Percentiles rank a stretch among this genome's conserved stretches.
These are phyloP conservation scores for Suillus luteus DNA, from an alignment of 768 basidiomycete species.

Conservation along the genomic window DNA sequence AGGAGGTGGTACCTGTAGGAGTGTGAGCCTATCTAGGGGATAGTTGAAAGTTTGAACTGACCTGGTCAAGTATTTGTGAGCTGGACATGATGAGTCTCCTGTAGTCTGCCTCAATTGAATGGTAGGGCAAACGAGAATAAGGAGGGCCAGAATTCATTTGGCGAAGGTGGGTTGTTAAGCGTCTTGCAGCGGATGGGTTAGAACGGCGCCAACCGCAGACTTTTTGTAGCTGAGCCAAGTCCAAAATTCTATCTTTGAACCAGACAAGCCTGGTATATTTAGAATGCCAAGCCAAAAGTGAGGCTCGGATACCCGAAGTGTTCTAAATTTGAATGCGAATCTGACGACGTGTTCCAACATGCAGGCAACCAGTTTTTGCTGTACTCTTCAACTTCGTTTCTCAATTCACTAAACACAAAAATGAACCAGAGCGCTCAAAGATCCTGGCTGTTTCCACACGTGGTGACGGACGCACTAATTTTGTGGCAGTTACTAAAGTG, in stretches of 20 bases:
- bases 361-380: background rate
- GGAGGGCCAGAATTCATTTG: slow-evolving; percentile 32
- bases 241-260: slow-evolving; percentile 48
- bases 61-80: slow-evolving; percentile 51
- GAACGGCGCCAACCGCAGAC: slow-evolving; percentile 25
- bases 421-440: background rate
- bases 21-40: slow-evolving; percentile 6
- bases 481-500: slow-evolving; percentile 2
- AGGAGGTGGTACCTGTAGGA: slow-evolving; percentile 70
- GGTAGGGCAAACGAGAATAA: slow-evolving; percentile 21
- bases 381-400: background rate
- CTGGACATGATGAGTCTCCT: slow-evolving; percentile 44
- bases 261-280: slow-evolving; percentile 38
- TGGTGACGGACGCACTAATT: slow-evolving; percentile 7
- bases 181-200: slow-evolving; percentile 20
- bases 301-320: slow-evolving; percentile 36
- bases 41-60: slow-evolving; percentile 18
- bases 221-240: slow-evolving; percentile 49
- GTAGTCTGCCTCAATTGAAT: slow-evolving; percentile 19
- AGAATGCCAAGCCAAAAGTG: slow-evolving; percentile 46
- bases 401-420: background rate
- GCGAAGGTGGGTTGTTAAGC: slow-evolving; percentile 20
- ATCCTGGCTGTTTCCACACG: background rate
- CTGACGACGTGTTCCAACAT: slow-evolving; percentile 13
- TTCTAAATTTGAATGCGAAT: slow-evolving; percentile 25